Conservation (phyloP, 805 yeast genomes). For the Barnettozyma pratensis region DNA sequence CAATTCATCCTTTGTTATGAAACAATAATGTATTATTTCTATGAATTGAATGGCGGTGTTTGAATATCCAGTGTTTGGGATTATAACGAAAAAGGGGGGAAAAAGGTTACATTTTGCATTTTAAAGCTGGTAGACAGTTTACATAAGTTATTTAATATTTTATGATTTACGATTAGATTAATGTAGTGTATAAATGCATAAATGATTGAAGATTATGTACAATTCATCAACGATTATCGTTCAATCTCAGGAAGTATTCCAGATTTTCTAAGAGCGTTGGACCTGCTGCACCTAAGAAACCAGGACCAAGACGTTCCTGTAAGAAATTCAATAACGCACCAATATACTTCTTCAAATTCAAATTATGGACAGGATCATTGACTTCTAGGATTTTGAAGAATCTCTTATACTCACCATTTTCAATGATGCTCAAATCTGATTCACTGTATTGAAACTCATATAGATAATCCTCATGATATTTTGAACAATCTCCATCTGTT, state of each 20-base stretch:
- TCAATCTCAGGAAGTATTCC: conserved; percentile 18
- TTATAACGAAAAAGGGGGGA: no score
- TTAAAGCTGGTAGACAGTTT: no score
- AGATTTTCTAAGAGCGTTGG: conserved; percentile 21
- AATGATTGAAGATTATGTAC: background rate
- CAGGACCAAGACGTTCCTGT: conserved; percentile 12
- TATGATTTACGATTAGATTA: background rate
- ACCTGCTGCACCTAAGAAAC: conserved; percentile 10
- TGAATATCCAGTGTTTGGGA: background rate
- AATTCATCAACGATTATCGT: background rate
- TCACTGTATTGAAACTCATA: conserved; percentile 24
- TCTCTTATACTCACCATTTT: conserved; percentile 40
- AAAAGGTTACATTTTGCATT: no score
- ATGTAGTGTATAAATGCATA: background rate
- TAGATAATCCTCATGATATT: conserved; percentile 41
- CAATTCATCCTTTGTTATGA: conserved; percentile 77
- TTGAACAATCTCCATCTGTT: conserved; percentile 49
- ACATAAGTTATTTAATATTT: no score
- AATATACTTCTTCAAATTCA: conserved; percentile 43
- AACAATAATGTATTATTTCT: conserved; percentile 30
- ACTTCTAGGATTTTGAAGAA: conserved; percentile 32
- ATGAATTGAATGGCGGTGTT: background rate
- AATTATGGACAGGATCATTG: conserved; percentile 49
- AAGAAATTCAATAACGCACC: conserved; percentile 21
- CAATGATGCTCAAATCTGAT: conserved; percentile 20